Base-by-base conservation (phyloP, 1,139 yeast genomes). In the Saccharomycopsis phalli region DNA sequence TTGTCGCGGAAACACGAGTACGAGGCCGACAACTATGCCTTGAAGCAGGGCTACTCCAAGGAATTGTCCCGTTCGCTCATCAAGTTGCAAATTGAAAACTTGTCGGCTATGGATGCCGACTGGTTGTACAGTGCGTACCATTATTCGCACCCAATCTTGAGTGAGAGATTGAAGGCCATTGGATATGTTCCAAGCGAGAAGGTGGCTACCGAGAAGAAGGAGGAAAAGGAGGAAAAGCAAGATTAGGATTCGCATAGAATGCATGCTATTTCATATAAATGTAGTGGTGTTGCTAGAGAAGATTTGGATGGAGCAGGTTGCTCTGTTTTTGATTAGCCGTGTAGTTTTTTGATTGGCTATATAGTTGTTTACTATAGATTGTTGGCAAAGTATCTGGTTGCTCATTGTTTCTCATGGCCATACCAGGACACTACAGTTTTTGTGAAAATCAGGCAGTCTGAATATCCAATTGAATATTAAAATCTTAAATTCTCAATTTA, bases 1-100 rank as follows among this genome's bases (percentile, higher is more conserved):
- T 58, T 84, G 44, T 75, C 88, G 11, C 81, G 98, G 70, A 75
- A 76, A 53, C 81, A 81, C 52, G 98, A 91, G 64, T 91, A 79
- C 55, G 87, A 91, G 62, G 98, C 98, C 18, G 97, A 91, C 58
- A 76, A 70, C 42, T 88, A 73, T 56, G 96, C 97, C 8, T 76
- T 73, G 45, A 65, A 69, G 40, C 71, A 78, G 50, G 94, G 94
- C 22, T 79, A 77, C 56, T 68, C 81, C 6, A 68, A 71, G 27
- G 79, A 77, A 40, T 72, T 91, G 57, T 72, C 82, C 40, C 67
- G 68, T 45, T 79, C 95, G 1, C 71, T 91, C 56, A 78, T 84
- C 55, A 76, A 71, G 49, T 65, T 91, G 50, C 82, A 81, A 53
- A 75, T 76, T 50, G 83, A 84, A 57, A 88, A 91, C 60, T 71